Base-by-base conservation (phyloP, 208 protist species). In the Trypanosoma conorhini region DNA sequence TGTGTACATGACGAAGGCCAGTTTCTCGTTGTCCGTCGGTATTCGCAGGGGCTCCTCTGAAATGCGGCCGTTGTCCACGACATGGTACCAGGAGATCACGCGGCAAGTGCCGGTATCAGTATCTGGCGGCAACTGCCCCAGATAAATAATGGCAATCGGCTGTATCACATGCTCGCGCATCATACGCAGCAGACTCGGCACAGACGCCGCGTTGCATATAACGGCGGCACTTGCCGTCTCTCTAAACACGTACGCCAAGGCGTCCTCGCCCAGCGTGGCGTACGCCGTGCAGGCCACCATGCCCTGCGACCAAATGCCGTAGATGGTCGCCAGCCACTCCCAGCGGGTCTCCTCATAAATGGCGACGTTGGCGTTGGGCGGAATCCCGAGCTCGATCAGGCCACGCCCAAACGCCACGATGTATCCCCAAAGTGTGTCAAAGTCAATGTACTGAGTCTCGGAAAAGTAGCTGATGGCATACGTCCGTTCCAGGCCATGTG, bases 1-100 rank as follows among this genome's bases (percentile, higher is more conserved):
- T 30, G 93, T 97, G 76, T 97, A 97, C 93, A 94, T 96, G 76
- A 96, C 88, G 48, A 92, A 80, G 24, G 86, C 86, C 10, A 70
- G 70, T 31, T 92, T n/a, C n/a, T n/a, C n/a, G n/a, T n/a, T n/a
- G n/a, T n/a, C n/a, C 80, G 58, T 93, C 80, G 38, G 56, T 73
- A 31, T 80, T 78, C 51, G 75, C 70, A 31, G 67, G 64, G 8
- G 26, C n/a, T n/a, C n/a, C n/a, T n/a, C n/a, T n/a, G 52, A 30
- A 31, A 30, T 50, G 59, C 66, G 71, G 38, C 83, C 86, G 30
- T 79, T 30, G 13, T 62, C 80, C 7, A 87, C 60, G 48, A 95
- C 85, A 17, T 89, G 79, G 28, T 67, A 21, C 83, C 89, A 93
- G 24, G 83, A 35, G 35, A 86, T 24, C 22, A 93, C 55, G 5